These are phyloP conservation scores for Clonostachys rhizophaga DNA, from an alignment of 2,329 filamentous ascomycete genomes.

Conservation along the genomic window DNA sequence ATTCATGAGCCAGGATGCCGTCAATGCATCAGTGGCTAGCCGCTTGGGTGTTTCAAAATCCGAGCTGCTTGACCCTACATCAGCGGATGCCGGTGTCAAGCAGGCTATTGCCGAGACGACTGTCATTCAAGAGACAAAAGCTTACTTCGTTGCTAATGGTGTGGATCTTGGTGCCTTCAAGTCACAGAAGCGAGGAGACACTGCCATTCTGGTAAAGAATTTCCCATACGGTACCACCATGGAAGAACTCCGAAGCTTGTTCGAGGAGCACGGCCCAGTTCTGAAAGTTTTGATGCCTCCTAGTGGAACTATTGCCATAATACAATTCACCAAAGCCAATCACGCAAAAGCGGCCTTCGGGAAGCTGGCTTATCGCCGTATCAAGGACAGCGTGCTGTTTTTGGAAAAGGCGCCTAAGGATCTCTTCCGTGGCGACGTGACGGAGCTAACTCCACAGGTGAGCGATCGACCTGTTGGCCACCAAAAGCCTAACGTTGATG, in stretches of 20 bases:
- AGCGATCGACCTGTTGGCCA: slow-evolving; percentile 32
- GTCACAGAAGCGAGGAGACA: slow-evolving; percentile 76
- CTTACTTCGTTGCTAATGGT: slow-evolving; percentile 82
- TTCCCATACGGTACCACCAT: slow-evolving; percentile 78
- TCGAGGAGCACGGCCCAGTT: slow-evolving; percentile 82
- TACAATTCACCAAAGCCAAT: slow-evolving; percentile 76
- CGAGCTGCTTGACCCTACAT: slow-evolving; percentile 91
- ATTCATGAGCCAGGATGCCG: slow-evolving; percentile 97
- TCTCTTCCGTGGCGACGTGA: slow-evolving; percentile 49
- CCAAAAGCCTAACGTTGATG: slow-evolving; percentile 62
- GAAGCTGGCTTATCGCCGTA: slow-evolving; percentile 79
- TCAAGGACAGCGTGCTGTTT: slow-evolving; percentile 88
- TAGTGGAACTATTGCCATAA: slow-evolving; percentile 87
- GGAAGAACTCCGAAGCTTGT: slow-evolving; percentile 74
- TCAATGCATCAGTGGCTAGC: slow-evolving; percentile 83
- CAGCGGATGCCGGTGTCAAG: slow-evolving; percentile 88
- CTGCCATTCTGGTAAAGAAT: slow-evolving; percentile 88
- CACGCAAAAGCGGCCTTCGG: slow-evolving; percentile 82
- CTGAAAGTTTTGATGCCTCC: slow-evolving; percentile 86
- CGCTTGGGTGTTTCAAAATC: slow-evolving; percentile 87
- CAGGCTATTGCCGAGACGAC: slow-evolving; percentile 96
- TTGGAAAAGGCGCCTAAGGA: slow-evolving; percentile 89
- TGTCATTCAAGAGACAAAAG: slow-evolving; percentile 92
- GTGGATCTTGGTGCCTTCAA: slow-evolving; percentile 93
- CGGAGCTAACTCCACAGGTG: neutral